Base-by-base conservation (phyloP, 331 rosid species). In the Ulmus americana region DNA sequence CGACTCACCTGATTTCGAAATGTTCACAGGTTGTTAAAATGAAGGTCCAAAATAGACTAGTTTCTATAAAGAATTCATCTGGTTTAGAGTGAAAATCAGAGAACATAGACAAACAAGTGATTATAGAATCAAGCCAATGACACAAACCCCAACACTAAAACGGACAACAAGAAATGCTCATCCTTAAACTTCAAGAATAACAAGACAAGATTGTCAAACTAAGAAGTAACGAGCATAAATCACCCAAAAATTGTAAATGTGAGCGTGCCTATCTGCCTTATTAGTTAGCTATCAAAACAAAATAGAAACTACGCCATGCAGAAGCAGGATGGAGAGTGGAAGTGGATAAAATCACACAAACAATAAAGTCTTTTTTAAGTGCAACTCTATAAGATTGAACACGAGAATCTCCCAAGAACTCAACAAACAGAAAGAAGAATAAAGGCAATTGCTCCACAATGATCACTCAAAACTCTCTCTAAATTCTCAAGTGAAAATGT, bases 1-100 rank as follows among this genome's bases (percentile, higher is more conserved):
- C 95, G 95, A 55, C 82, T 86, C 52, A 49, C 81, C 98, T 89
- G 81, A 66, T 16, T 63, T 7, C 43, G 13, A 63, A 41, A 59
- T n/a, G 57, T 41, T 28, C 40, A 60, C 42, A 18, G 45, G 68
- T 12, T 22, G 64, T 48, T 45, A 60, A 63, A 11, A 35, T 63
- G 9, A 47, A 44, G 13, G 51, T 10, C n/a, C 46, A 45, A 57
- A 15, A 55, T 45, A 54, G 16, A 39, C 9, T 16, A 3, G 5
- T 16, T 49, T 18, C 22, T 41, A 53, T 42, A 15, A 46, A 20
- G 40, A 54, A 1, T 53, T 14, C 45, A 63, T 28, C 22, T 15
- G 14, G 7, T 11, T 52, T 11, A 28, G 28, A 20, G 54, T 8
- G 9, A 5, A 20, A 20, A 52, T 9, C 47, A 40, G 20, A 39